Evolutionary conservation across 2,329 filamentous ascomycete species (phyloP).

Genomic region (Colletotrichum tamarilloi): DNA sequence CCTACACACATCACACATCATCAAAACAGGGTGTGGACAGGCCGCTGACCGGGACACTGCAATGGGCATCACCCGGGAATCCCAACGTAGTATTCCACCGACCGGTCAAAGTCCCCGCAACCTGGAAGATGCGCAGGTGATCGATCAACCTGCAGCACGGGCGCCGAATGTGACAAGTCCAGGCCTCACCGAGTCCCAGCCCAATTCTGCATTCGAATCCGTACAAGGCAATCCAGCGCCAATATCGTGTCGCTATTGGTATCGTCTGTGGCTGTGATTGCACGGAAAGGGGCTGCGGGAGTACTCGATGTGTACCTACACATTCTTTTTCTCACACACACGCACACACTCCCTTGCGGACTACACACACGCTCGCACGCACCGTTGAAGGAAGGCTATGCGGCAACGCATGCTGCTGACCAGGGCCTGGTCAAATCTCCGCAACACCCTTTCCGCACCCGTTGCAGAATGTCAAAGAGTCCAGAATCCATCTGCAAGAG

Average conservation of each 20-base stretch:
- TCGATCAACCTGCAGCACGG: conserved; percentile 24
- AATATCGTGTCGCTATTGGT: neutral
- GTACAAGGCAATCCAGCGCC: neutral
- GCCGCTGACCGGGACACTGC: conserved; percentile 27
- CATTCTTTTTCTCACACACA: neutral
- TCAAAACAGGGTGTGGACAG: conserved; percentile 12
- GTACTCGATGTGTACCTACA: neutral
- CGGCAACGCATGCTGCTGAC: neutral
- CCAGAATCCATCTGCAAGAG: neutral
- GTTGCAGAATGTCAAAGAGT: neutral
- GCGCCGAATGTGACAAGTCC: conserved; percentile 31
- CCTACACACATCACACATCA: neutral
- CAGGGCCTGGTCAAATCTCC: conserved; percentile 29
- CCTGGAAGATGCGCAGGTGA: conserved; percentile 29
- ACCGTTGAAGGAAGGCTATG: neutral
- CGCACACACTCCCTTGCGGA: neutral
- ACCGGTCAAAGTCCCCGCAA: conserved; percentile 33
- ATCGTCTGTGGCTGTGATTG: neutral
- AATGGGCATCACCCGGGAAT: conserved; percentile 18
- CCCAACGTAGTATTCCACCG: conserved; percentile 17
- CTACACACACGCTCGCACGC: neutral
- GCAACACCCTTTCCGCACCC: neutral
- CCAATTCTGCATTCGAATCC: conserved; percentile 1
- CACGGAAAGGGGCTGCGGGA: neutral
- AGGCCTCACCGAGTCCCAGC: conserved; percentile 9